phyloP scores from a whole-genome alignment of 257 asterid species.

The Solanum raphanifolium region DNA sequence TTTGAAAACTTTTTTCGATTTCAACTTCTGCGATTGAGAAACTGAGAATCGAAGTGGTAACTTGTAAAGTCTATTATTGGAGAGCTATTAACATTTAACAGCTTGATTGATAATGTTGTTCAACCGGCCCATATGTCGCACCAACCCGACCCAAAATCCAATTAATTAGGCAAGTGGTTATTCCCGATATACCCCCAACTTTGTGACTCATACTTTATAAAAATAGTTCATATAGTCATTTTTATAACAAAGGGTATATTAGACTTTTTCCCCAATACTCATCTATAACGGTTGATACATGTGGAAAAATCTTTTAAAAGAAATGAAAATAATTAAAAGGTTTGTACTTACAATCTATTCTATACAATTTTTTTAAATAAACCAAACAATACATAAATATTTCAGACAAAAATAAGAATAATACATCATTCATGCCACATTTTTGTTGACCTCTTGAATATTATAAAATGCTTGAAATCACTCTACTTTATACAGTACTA shows the following conservation, averaged over 20 bases:
- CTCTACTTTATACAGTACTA: not conserved
- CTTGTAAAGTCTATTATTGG: not conserved
- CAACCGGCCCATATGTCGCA: not conserved
- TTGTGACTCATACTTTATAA: no score
- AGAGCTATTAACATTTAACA: not conserved
- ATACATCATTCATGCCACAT: not conserved
- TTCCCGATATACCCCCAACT: not conserved
- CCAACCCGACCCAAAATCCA: not conserved
- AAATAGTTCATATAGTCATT: no score
- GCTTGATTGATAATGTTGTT: not conserved
- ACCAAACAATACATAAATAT: not conserved
- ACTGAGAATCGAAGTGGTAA: not conserved
- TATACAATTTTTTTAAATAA: not conserved
- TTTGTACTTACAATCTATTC: no score
- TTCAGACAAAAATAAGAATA: not conserved
- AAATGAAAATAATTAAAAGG: no score
- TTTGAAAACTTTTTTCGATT: not conserved
- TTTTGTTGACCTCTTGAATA: not conserved
- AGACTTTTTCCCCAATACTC: fast-evolving
- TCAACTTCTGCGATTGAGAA: not conserved
- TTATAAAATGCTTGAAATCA: not conserved
- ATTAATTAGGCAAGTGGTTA: not conserved
- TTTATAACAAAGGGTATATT: no score
- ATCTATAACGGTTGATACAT: no score
- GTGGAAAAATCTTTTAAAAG: not conserved